phyloP scores from a whole-genome alignment of 768 basidiomycete species.

The Pholiota microspora region DNA sequence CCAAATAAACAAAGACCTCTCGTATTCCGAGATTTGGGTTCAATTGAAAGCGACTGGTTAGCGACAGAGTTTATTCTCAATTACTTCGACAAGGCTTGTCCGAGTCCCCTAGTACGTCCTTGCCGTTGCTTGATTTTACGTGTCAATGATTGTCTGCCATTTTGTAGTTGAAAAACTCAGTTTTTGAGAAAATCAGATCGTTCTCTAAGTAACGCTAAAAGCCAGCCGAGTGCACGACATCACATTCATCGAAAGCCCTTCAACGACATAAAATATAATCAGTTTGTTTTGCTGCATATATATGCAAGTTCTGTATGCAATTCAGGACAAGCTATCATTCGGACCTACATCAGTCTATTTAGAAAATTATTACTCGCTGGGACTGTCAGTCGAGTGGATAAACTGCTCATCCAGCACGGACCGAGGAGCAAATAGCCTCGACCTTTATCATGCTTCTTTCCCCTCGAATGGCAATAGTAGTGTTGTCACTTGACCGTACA shows the following conservation, averaged over 20 bases:
- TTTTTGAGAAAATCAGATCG: constrained; percentile 29
- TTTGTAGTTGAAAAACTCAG: constrained; percentile 50
- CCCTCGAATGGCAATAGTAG: constrained; percentile 19
- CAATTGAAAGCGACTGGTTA: constrained; percentile 72
- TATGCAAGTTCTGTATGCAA: neutral
- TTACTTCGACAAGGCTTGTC: constrained; percentile 69
- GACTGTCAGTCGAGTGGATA: too few relatives aligned
- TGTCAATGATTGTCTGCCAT: neutral
- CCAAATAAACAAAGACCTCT: constrained; percentile 49
- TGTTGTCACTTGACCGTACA: constrained; percentile 20
- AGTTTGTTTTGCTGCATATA: neutral
- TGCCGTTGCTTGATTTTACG: neutral
- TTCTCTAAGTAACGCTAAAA: neutral
- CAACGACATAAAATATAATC: neutral
- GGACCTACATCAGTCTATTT: neutral
- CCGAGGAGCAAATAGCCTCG: neutral
- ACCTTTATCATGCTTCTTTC: neutral
- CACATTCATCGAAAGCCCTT: neutral
- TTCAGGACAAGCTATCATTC: neutral
- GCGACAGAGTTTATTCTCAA: constrained; percentile 70
- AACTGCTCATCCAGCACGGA: neutral
- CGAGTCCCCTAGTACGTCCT: constrained; percentile 66
- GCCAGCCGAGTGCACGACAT: neutral
- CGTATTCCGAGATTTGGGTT: constrained; percentile 71
- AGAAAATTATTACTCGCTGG: too few relatives aligned